Percentiles rank a stretch among this genome's conserved stretches.
These are phyloP conservation scores for Physocladia obscura DNA, from an alignment of 192 early-diverging fungal genomes.

Conservation along the genomic window DNA sequence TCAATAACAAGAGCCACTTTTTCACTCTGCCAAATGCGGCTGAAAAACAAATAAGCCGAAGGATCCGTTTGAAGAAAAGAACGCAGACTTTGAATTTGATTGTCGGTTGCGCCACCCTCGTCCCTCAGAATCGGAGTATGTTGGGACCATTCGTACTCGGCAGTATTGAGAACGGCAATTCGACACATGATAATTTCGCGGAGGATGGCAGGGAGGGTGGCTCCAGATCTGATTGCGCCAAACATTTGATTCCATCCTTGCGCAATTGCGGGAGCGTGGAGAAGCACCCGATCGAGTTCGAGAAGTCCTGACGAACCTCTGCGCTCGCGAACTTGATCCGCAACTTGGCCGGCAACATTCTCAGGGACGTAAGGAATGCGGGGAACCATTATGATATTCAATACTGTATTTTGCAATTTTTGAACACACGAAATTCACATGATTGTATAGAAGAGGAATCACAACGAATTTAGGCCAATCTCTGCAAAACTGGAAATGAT, in stretches of 20 bases:
- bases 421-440: no score
- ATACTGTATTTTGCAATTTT: background rate
- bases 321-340: background rate
- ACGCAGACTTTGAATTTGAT: no score
- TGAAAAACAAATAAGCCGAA: background rate
- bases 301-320: background rate
- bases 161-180: background rate
- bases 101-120: no score
- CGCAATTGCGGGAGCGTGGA: background rate
- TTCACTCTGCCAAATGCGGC: background rate
- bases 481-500: constrained; percentile 27
- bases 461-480: constrained; percentile 29
- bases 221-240: background rate
- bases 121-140: background rate
- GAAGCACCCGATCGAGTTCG: background rate
- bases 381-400: background rate
- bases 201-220: background rate
- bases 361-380: background rate
- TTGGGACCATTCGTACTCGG: background rate
- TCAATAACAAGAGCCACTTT: background rate
- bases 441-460: no score
- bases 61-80: background rate
- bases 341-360: background rate
- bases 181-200: background rate
- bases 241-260: background rate